Evolutionary conservation across 169 alveolate genomes (phyloP).

Genomic region (Cyclospora cayetanensis): DNA sequence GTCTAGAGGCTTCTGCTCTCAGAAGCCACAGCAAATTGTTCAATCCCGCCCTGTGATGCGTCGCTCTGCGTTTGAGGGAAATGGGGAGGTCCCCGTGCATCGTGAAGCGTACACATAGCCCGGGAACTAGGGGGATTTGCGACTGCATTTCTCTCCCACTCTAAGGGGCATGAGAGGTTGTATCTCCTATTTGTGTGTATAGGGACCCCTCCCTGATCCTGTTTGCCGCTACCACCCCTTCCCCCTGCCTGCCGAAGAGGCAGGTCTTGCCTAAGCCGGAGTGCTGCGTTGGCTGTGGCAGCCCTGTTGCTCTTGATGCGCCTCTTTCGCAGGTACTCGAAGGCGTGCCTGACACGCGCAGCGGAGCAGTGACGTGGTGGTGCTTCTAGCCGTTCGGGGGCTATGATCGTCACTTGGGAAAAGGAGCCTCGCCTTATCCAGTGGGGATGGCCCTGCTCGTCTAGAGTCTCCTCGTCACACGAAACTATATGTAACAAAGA

Average conservation of each 20-base stretch:
- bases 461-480: conserved; percentile 52
- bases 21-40: background rate
- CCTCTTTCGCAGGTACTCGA: conserved; percentile 26
- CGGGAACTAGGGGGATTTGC: conserved; percentile 21
- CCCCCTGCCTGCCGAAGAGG: background rate
- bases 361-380: conserved; percentile 57
- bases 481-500: conserved; percentile 16
- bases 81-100: too few relatives aligned
- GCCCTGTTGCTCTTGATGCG: background rate
- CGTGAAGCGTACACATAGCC: background rate
- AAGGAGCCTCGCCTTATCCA: conserved; percentile 23
- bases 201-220: background rate
- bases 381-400: conserved; percentile 40
- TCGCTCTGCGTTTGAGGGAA: background rate
- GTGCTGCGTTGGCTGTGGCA: background rate
- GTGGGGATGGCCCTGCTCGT: conserved; percentile 44
- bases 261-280: background rate
- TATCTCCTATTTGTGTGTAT: background rate
- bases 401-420: background rate
- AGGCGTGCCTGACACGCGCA: conserved; percentile 32
- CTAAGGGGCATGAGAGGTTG: background rate
- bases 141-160: conserved; percentile 35
- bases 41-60: background rate
- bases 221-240: background rate
- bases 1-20: background rate